Conservation (phyloP, 202 grass and related monocot genomes). For the Saccharum hybrid region DNA sequence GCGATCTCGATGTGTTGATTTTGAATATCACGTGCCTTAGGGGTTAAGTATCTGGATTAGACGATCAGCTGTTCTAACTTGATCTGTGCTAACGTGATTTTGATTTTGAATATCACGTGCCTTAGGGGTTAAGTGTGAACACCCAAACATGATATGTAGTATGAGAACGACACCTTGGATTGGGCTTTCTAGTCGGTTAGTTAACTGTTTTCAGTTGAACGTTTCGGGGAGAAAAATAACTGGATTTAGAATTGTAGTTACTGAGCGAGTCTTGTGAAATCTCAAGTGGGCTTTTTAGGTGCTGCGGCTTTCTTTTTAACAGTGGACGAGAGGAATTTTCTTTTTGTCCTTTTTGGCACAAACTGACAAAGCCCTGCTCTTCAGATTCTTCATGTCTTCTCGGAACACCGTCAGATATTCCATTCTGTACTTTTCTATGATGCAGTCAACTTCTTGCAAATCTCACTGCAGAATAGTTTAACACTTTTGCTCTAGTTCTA, state of each 20-base stretch:
- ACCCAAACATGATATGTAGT: not conserved
- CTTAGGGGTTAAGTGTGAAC: not conserved
- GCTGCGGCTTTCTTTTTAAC: not conserved
- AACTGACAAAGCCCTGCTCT: slow-evolving; percentile 4
- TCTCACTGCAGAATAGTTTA: not conserved
- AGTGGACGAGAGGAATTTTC: not conserved
- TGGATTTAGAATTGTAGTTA: not conserved
- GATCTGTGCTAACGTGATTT: no score
- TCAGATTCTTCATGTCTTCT: slow-evolving; percentile 43
- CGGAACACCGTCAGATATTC: slow-evolving; percentile 39
- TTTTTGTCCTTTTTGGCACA: slow-evolving; percentile 17
- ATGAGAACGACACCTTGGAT: slow-evolving; percentile 6
- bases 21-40: not conserved
- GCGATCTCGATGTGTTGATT: not conserved
- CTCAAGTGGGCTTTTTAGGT: not conserved
- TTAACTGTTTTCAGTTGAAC: not conserved
- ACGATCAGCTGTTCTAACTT: not conserved
- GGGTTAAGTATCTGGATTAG: not conserved
- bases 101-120: no score
- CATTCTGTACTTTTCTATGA: slow-evolving; percentile 31
- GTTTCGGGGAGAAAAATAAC: not conserved
- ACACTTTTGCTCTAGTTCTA: slow-evolving; percentile 32
- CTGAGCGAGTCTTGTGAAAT: not conserved
- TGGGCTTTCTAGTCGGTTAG: not conserved
- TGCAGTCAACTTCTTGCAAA: slow-evolving; percentile 25